These are phyloP conservation scores for Aspergillus nanangensis DNA, from an alignment of 495 filamentous ascomycete species.

Conservation along the genomic window DNA sequence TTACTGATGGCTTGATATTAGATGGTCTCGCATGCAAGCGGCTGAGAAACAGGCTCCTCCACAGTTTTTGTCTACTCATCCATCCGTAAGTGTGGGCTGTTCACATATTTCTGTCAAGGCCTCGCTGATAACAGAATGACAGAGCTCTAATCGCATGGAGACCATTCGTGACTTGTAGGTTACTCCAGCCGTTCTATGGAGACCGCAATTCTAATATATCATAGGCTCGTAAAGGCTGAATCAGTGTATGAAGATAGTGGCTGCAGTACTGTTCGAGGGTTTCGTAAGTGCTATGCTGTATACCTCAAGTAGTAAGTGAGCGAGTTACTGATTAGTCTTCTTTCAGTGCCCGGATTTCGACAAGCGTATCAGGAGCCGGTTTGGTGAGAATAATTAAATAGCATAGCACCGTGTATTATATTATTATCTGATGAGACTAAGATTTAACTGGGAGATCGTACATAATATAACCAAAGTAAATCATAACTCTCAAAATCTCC, in stretches of 20 bases:
- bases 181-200: background rate
- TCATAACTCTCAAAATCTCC: too few species aligned
- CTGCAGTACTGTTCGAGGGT: slow-evolving; percentile 20
- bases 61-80: slow-evolving; percentile 84
- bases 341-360: slow-evolving; percentile 31
- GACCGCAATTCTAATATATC: slow-evolving; percentile 3
- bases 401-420: too few species aligned
- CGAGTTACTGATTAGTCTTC: background rate
- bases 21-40: slow-evolving; percentile 73
- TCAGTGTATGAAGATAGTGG: slow-evolving; percentile 29
- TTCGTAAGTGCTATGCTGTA: slow-evolving; percentile 21
- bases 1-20: slow-evolving; percentile 12
- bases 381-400: too few species aligned
- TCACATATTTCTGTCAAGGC: background rate
- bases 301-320: background rate
- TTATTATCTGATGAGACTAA: slow-evolving; percentile 1
- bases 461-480: too few species aligned
- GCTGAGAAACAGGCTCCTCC: slow-evolving; percentile 54
- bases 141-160: slow-evolving; percentile 65
- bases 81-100: slow-evolving; percentile 50
- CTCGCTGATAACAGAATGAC: background rate
- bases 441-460: too few species aligned
- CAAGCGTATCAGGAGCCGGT: slow-evolving; percentile 15
- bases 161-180: slow-evolving; percentile 61
- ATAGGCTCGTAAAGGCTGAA: slow-evolving; percentile 34